Evolutionary conservation across 2,329 filamentous ascomycete species (phyloP).

Genomic region (Pyrenophora teres): DNA sequence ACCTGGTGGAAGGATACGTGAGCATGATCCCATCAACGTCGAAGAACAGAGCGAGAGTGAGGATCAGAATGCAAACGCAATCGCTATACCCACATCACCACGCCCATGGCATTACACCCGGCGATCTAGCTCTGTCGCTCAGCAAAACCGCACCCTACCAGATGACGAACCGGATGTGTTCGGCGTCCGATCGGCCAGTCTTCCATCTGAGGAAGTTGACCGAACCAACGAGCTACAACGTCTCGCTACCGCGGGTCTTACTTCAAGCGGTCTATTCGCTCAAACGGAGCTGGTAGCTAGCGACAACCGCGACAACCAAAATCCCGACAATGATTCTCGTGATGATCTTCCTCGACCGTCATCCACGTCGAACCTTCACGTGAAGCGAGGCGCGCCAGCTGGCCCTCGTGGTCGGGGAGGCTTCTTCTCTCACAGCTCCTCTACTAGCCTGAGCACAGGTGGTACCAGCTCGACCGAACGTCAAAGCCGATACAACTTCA

Average conservation of each 20-base stretch:
- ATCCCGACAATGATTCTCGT: constrained; percentile 27
- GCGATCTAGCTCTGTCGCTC: constrained; percentile 71
- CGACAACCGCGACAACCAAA: constrained; percentile 29
- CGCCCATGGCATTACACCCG: constrained; percentile 57
- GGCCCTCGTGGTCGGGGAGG: constrained; percentile 37
- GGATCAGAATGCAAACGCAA: constrained; percentile 64
- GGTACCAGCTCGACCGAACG: constrained; percentile 43
- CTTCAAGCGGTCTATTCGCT: constrained; percentile 66
- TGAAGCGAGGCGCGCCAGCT: constrained; percentile 33
- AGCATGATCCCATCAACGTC: constrained; percentile 32
- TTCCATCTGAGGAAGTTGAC: constrained; percentile 64
- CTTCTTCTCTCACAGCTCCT: constrained; percentile 40
- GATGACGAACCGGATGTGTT: constrained; percentile 65
- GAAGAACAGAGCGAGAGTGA: constrained; percentile 36
- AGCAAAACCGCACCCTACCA: constrained; percentile 67
- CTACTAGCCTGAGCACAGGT: constrained; percentile 38
- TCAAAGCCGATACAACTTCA: constrained; percentile 51
- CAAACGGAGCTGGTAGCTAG: constrained; percentile 43
- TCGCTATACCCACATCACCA: constrained; percentile 75
- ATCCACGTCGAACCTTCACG: constrained; percentile 36
- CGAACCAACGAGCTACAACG: constrained; percentile 47
- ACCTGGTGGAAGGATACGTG: constrained; percentile 41
- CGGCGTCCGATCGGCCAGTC: constrained; percentile 68
- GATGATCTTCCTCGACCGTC: constrained; percentile 34
- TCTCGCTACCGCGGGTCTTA: constrained; percentile 57